Base-by-base conservation (phyloP, 768 basidiomycete genomes). In the Amanita polypyramis region DNA sequence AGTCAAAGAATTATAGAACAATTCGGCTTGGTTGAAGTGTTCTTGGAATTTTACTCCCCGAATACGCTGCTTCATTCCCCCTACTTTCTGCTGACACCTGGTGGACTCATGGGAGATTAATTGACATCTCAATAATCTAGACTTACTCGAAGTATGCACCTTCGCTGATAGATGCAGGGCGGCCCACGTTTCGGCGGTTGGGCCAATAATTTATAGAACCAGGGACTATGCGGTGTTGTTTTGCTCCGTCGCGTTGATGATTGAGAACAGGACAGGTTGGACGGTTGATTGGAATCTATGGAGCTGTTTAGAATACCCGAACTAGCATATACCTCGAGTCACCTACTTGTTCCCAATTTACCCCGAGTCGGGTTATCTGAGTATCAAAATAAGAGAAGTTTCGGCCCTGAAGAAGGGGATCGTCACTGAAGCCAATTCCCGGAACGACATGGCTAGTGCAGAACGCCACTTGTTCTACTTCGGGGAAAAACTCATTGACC, bases 331-430 rank as follows among this genome's bases (percentile, higher is more conserved):
- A 7, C 25, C 7, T 27, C 27, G 15, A 29, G 15, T 1, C 7
- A n/a, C 49, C 66, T 40, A 76, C 79, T 64, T 80, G 74, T 57
- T 84, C 71, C 72, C 80, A 93, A 61, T 94, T 94, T 27, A 82
- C 61, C 3, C 91, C 92, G 11, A 94, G 65, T 17, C 92, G 77
- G 2, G 78, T 74, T 43, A 90, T 72, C 56, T 92, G 89, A 0
- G 89, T 92, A 60, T 95, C 89, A 54, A 82, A 77, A 66, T 94
- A 93, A 0, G 80, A 84, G 64, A 92, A 91, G 65, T 89, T 90
- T 34, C 92, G 73, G 3, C 84, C 82, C 65, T 86, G 84, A n/a
- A 91, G 69, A 21, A 91, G 65, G 2, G 87, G 87, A 56, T 90
- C 86, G 58, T 85, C 75, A 55, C 78, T 81, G 58, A 84, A 82